Evolutionary conservation across 352 stramenopile genomes (phyloP).

Genomic region (Phytophthora pistaciae): DNA sequence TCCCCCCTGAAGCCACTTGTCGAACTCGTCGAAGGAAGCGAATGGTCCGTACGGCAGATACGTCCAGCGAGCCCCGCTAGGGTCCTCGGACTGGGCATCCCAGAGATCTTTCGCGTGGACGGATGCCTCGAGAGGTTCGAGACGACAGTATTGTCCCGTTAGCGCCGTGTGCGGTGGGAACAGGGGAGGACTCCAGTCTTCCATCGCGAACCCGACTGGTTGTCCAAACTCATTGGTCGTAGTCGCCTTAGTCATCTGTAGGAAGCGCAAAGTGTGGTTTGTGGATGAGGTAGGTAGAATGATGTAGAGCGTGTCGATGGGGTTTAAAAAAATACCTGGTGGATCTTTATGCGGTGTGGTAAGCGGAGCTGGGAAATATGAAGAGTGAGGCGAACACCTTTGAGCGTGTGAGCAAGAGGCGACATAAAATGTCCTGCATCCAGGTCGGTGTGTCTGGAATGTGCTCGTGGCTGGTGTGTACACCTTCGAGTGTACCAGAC

Average conservation of each 20-base stretch:
- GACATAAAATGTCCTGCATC: not conserved
- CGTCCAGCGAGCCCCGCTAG: constrained; percentile 20
- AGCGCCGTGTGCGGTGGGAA: constrained; percentile 15
- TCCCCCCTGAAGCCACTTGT: constrained; percentile 9
- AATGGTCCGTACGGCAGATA: constrained; percentile 25
- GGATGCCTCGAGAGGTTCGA: constrained; percentile 15
- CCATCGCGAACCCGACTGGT: constrained; percentile 7
- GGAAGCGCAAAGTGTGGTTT: not conserved
- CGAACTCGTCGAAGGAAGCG: constrained; percentile 10
- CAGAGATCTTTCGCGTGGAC: constrained; percentile 18
- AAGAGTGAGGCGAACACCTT: not conserved
- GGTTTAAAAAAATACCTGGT: not conserved
- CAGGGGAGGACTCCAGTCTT: constrained; percentile 16
- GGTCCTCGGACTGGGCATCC: constrained; percentile 17
- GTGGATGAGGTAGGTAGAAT: not conserved
- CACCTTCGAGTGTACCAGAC: no score
- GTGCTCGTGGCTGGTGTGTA: no score
- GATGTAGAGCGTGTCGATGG: not conserved
- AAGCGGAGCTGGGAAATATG: not conserved
- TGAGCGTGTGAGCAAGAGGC: not conserved
- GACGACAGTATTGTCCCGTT: constrained; percentile 15
- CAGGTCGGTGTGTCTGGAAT: no score
- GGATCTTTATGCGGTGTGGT: not conserved
- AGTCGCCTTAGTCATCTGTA: not conserved
- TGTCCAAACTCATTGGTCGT: not conserved